phyloP scores from a whole-genome alignment of 768 basidiomycete species.

The Phylloporus rhodoxanthus region DNA sequence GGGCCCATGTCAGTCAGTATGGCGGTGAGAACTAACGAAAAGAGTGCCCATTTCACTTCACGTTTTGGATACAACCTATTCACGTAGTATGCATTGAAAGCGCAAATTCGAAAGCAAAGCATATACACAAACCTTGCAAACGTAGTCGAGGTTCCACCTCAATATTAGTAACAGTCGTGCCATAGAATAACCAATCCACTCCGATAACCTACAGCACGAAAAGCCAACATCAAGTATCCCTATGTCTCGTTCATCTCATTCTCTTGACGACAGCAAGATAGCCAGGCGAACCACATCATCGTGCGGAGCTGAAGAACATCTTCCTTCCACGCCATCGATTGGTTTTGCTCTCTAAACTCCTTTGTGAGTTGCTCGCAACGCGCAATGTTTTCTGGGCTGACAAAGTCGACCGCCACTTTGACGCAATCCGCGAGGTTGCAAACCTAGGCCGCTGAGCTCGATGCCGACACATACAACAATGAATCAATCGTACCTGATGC shows the following conservation, averaged over 20 bases:
- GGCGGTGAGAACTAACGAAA: too few relatives aligned
- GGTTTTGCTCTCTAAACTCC: slow-evolving; percentile 89
- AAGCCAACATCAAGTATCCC: not conserved
- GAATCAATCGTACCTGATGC: slow-evolving; percentile 58
- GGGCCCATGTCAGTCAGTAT: too few relatives aligned
- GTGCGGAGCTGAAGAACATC: slow-evolving; percentile 87
- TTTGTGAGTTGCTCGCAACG: slow-evolving; percentile 80
- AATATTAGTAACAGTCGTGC: slow-evolving; percentile 20
- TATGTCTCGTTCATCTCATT: slow-evolving; percentile 34
- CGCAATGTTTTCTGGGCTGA: slow-evolving; percentile 86
- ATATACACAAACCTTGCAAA: slow-evolving; percentile 22
- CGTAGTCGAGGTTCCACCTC: slow-evolving; percentile 22
- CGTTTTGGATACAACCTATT: too few relatives aligned
- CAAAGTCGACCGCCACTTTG: slow-evolving; percentile 93
- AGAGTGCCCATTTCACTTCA: too few relatives aligned
- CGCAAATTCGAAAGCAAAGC: slow-evolving; percentile 13
- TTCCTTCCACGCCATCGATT: slow-evolving; percentile 85
- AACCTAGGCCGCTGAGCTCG: slow-evolving; percentile 45
- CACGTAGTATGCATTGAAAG: slow-evolving; percentile 13
- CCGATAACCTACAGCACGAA: slow-evolving; percentile 17
- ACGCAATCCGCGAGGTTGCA: slow-evolving; percentile 92
- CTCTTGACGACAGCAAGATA: slow-evolving; percentile 55
- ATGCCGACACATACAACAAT: not conserved
- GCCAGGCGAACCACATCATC: slow-evolving; percentile 94
- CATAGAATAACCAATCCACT: slow-evolving; percentile 25